Base-by-base conservation (phyloP, 495 filamentous ascomycete species). In the Chaetomium cochliodes region DNA sequence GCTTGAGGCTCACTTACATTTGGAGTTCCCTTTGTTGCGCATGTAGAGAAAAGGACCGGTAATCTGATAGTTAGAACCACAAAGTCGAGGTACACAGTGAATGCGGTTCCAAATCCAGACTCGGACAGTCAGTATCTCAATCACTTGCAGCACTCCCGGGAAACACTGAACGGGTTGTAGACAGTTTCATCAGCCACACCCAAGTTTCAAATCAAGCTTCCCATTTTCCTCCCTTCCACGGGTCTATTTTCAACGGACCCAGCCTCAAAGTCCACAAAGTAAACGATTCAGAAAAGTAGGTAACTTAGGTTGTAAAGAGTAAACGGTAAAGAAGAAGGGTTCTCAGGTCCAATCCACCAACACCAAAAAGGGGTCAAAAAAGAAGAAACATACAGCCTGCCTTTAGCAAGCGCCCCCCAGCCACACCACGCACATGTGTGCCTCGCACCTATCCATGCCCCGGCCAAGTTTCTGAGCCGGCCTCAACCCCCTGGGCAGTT, bases 381-480 rank as follows among this genome's bases (percentile, higher is more conserved):
- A 54, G 64, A 23, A 55, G 56, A 25, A 39, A 56, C n/a, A 69
- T 53, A 50, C 64, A 44, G 65, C 63, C 67, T 39, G 25, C 28
- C n/a, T 37, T 55, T 12, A 55, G 30, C 68, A 54, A 39, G n/a
- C 30, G 26, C 15, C 25, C 13, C 13, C 2, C 20, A 25, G 7
- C 1, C 50, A 37, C 52, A 33, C 11, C 23, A 12, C 11, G 49
- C 23, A 12, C 11, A n/a, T 52, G 23, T n/a, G 9, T 11, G 49
- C 23, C 23, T 15, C 49, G 5, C 23, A 25, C 13, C 49, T 18
- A 52, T 11, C 47, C 33, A 56, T 37, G 33, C 33, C 9, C 33
- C 33, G 33, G 33, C 33, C 33, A 37, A 37, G 33, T 6, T 37
- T 37, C 33, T 37, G 33, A 3, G 33, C 33, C 54, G 41, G 16